Evolutionary conservation across 1,139 yeast species (phyloP).

Genomic region (Blastobotrys arbuscula): DNA sequence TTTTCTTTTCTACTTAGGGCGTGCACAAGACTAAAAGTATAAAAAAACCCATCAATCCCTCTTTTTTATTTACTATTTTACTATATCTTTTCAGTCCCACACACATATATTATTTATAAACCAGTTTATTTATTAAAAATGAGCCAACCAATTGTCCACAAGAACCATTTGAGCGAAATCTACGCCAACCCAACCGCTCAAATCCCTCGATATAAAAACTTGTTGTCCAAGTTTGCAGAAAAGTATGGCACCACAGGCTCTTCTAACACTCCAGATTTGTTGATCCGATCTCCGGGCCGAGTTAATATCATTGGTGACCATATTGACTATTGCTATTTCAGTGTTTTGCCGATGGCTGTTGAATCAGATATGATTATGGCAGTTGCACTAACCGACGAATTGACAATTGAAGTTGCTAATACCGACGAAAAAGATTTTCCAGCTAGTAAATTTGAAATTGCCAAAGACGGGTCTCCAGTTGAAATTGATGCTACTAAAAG

Average conservation of each 20-base stretch:
- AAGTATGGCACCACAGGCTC: conserved; percentile 16
- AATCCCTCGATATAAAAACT: conserved; percentile 22
- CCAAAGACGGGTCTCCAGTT: conserved; percentile 40
- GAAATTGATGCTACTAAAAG: conserved; percentile 46
- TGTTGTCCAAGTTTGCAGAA: conserved; percentile 22
- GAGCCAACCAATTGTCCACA: conserved; percentile 11
- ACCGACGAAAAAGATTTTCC: conserved; percentile 38
- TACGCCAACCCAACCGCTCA: conserved; percentile 22
- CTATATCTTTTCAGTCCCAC: neutral
- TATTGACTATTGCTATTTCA: conserved; percentile 62
- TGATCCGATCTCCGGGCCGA: conserved; percentile 66
- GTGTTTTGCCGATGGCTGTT: conserved; percentile 74
- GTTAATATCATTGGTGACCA: conserved; percentile 75
- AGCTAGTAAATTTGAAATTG: conserved; percentile 39
- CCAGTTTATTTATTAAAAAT: neutral
- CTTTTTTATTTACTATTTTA: neutral
- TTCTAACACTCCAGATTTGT: conserved; percentile 37
- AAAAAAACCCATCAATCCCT: neutral
- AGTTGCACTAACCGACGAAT: conserved; percentile 35
- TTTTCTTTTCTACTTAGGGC: neutral
- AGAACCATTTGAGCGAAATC: conserved; percentile 18
- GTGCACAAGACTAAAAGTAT: neutral
- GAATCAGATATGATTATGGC: conserved; percentile 61
- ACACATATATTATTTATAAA: too few relatives aligned
- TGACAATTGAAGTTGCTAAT: conserved; percentile 42